Conservation (phyloP, 106 monocot species). For the Vanilla planifolia region DNA sequence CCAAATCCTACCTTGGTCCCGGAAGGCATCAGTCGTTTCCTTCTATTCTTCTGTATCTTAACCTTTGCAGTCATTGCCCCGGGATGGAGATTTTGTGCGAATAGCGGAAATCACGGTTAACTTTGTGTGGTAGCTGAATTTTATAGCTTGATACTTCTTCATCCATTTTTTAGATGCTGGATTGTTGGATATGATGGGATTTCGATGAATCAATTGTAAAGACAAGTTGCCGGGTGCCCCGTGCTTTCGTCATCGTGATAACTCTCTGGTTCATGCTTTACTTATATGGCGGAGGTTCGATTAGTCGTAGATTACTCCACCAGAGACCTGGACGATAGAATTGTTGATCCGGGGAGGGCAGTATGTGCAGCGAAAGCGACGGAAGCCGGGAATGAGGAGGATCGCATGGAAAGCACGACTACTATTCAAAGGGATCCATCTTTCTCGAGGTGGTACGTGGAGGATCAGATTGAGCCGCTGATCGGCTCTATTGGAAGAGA, state of each 20-base stretch:
- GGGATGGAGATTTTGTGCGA: too few species aligned
- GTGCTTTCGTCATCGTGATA: too few species aligned
- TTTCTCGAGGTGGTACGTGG: conserved; percentile 37
- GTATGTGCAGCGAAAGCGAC: neutral
- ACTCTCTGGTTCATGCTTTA: neutral
- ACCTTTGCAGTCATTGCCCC: too few species aligned
- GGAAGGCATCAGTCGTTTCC: too few species aligned
- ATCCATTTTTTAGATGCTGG: too few species aligned
- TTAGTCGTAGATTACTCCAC: neutral
- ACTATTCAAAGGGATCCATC: conserved; percentile 25
- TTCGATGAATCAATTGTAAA: too few species aligned
- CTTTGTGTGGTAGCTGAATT: too few species aligned
- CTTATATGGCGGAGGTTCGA: neutral
- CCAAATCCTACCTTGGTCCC: too few species aligned
- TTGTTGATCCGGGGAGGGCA: neutral
- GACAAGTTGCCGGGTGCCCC: too few species aligned
- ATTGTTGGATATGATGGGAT: too few species aligned
- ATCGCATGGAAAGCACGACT: neutral
- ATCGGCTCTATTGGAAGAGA: neutral
- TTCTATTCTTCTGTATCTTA: neutral
- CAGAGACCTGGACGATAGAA: neutral
- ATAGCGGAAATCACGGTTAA: too few species aligned
- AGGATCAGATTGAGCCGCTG: conserved; percentile 11
- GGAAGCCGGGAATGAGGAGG: neutral
- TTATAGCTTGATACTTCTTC: too few species aligned